Base-by-base conservation (phyloP, 2,329 filamentous ascomycete species). In the Arthrocladium fulminans region DNA sequence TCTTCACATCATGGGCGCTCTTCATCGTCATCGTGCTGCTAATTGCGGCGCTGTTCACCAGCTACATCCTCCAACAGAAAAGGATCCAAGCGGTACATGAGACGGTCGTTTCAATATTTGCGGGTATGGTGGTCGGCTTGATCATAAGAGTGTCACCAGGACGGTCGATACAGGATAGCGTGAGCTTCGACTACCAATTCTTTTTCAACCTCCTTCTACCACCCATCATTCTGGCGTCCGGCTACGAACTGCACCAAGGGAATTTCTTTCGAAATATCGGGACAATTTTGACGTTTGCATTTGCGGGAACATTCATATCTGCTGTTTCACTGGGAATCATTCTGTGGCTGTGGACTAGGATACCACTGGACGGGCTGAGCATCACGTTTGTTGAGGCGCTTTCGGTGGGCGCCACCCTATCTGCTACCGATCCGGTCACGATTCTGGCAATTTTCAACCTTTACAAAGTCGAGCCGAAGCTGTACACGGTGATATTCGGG, bases 191-290 rank as follows among this genome's bases (percentile, higher is more conserved):
- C 72, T 96, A 96, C 66, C 89, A 97, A 64, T 95, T 97, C 74
- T 98, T 98, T 75, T 98, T 98, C 76, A 98, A 98, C 67, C 79
- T 98, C 39, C 80, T 98, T 10, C 84, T 98, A n/a, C 92, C 92
- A 30, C 92, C 92, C 49, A 98, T 98, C 64, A 98, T 98, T 64
- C 77, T 98, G 23, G 90, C 89, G 13, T 96, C 90, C 13, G 92
- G 92, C 47, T 98, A 97, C 70, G 92, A 98, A 68, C 70, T 98
- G 52, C 92, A 98, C 66, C 92, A 98, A 65, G 89, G 87, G 59
- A 98, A 98, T 71, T 98, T 98, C 76, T 98, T 98, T 70, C 84
- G 90, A 56, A 95, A 98, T 62, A 95, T 97, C 53, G 90, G 92
- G 53, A 94, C 88, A 5, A 98, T 98, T 60, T 73, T 98, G 57